Evolutionary conservation across 225 moss, liverwort and hornwort genomes (phyloP).

Genomic region (Asterella californica): DNA sequence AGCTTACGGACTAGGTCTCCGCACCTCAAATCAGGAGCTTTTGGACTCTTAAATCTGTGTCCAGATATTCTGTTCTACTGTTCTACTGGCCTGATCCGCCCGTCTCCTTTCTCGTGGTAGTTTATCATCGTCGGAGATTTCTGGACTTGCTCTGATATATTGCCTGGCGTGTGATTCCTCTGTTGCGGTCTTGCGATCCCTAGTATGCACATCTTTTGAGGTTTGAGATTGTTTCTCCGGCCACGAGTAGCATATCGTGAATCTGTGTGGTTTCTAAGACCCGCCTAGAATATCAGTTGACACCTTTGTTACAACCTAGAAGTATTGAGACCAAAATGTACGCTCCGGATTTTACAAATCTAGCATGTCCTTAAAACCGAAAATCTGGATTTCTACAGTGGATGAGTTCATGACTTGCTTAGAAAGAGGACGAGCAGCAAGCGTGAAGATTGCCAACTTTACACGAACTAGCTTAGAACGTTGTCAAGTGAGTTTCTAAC

Average conservation of each 20-base stretch:
- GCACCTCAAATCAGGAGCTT: background rate
- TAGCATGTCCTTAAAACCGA: background rate
- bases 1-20: background rate
- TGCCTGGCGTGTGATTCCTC: background rate
- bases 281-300: background rate
- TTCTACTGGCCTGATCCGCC: background rate
- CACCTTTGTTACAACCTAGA: background rate
- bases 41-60: background rate
- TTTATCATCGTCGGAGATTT: background rate
- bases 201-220: background rate
- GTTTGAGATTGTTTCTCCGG: background rate
- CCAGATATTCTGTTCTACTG: background rate
- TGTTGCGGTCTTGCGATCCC: background rate
- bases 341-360: too few species aligned
- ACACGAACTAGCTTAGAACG: constrained; percentile 62
- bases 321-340: background rate
- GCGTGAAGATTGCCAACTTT: constrained; percentile 55
- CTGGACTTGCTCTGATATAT: background rate
- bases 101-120: background rate
- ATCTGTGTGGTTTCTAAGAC: background rate
- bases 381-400: constrained; percentile 39
- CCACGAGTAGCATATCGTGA: background rate
- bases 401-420: constrained; percentile 71
- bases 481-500: constrained; percentile 48
- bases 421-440: constrained; percentile 66